Evolutionary conservation across 148 eudicot genomes (phyloP), one percentile per base, ranked within the genome.

Genomic region (Fagopyrum homotropicum): DNA sequence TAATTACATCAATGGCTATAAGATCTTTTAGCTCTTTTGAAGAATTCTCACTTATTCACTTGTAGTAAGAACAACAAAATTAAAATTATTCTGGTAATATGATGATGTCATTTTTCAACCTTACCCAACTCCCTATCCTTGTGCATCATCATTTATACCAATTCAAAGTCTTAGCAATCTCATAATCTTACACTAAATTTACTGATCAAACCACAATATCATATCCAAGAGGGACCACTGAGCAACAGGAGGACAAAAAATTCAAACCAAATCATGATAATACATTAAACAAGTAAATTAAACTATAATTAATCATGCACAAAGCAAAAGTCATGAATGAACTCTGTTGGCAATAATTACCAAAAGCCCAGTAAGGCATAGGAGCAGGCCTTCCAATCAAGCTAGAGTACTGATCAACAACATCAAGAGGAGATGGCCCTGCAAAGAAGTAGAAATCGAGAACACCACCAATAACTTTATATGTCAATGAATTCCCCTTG

Each of bases 341-440:
- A 22, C 26, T 47, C 64, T 7, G 44, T 12, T 47, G 75, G 77
- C 22, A 54, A 70, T 64, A 72, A 7, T 49, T 77, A 94, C 98
- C 98, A 22, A 94, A 81, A 80, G 98, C 84, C 98, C 98, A 94
- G 75, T 94, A 94, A 57, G 98, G 98, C 98, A 94, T 94, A 1
- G 98, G 90, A 78, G 98, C 98, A 12, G 98, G 98, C 70, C 98
- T 80, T 29, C 98, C 98, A 72, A 93, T 85, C 79, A 94, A 85
- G 77, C 79, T 79, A 8, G 98, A 91, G 45, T 94, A 94, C 88
- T 94, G 98, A 84, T 90, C 91, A 9, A 94, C 91, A 68, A 91
- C 92, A 79, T 80, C 89, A 46, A 94, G 84, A 9, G 98, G 98
- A 0, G 90, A 79, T 10, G 93, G 89, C 17, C 98, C 98, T 5